Base-by-base conservation (phyloP, 768 basidiomycete genomes). In the Rhodotorula babjevae region DNA sequence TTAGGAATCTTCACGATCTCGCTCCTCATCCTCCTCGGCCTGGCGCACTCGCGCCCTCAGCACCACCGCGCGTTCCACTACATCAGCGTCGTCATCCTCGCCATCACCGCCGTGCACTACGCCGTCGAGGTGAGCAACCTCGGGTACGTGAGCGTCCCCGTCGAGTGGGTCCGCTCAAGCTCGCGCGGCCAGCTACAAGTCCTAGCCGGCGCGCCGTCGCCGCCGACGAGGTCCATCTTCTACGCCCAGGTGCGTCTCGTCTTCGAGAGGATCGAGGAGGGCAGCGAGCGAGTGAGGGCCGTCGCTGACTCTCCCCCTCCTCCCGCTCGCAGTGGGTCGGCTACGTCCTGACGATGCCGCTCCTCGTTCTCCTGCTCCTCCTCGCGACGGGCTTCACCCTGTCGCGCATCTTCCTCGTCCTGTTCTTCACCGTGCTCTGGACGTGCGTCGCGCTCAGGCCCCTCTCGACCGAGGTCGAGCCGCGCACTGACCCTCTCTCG, bases 281-380 rank as follows among this genome's bases (percentile, higher is more conserved):
- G 36, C 36, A n/a, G n/a, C n/a, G n/a, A n/a, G n/a, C n/a, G n/a
- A n/a, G n/a, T n/a, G n/a, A n/a, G n/a, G n/a, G n/a, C 36, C 36
- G 36, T 36, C 36, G 9, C 33, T 57, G 56, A 57, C 33, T 6
- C 40, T 5, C 16, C 33, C 15, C 27, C 21, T 15, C 29, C 36
- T 36, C 36, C 36, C 36, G 4, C 36, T 36, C 21, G 15, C 50
- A 70, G 65, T 61, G 61, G 53, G 61, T 71, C 55, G 69, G 40
- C 64, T 65, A 60, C 46, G 49, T 47, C 33, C n/a, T 67, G 52
- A 36, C 47, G 16, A n/a, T 49, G 31, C 55, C 60, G 47, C 61
- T 69, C 62, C 50, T 69, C 29, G 33, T 69, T 59, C 65, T 76
- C 65, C 9, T 67, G 36, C 52, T 74, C 66, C n/a, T 36, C 11